phyloP scores from a whole-genome alignment of 768 basidiomycete species.

The Tylopilus vinaceipallidus region DNA sequence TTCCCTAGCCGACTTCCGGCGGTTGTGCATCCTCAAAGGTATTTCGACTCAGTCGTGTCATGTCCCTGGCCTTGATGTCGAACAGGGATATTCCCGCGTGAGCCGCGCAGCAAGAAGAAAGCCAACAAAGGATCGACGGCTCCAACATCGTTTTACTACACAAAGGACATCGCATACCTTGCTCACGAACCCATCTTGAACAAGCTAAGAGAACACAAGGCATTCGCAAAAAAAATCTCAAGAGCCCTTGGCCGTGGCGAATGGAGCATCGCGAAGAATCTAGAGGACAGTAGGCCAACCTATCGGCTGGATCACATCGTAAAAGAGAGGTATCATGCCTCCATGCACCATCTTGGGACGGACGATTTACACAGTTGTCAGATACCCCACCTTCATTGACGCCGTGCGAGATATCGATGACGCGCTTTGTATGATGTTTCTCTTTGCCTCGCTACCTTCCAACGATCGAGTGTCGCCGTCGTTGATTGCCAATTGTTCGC shows the following conservation, averaged over 20 bases:
- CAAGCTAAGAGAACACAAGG: conserved; percentile 95
- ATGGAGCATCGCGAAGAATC: conserved; percentile 91
- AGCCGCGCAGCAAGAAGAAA: conserved; percentile 85
- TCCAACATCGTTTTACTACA: conserved; percentile 96
- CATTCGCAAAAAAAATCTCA: conserved; percentile 95
- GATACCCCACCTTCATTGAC: conserved; percentile 96
- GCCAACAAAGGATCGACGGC: conserved; percentile 98
- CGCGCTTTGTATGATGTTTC: conserved; percentile 89
- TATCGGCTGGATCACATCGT: conserved; percentile 95
- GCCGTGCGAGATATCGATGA: conserved; percentile 97
- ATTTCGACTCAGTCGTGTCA: conserved; percentile 5
- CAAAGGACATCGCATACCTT: conserved; percentile 96
- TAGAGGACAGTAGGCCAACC: conserved; percentile 90
- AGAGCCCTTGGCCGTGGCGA: conserved; percentile 91
- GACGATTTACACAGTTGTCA: conserved; percentile 32
- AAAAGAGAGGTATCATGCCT: conserved; percentile 78
- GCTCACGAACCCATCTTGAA: conserved; percentile 94
- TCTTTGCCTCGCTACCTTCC: conserved; percentile 92
- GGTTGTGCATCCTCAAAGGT: conserved; percentile 98
- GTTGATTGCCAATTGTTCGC: conserved; percentile 86
- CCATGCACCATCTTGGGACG: not conserved
- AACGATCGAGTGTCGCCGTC: conserved; percentile 76
- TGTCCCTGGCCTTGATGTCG: conserved; percentile 9
- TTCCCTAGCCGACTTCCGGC: conserved; percentile 93
- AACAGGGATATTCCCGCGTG: conserved; percentile 94